These are phyloP conservation scores for Fusarium agapanthi DNA, from an alignment of 2,329 filamentous ascomycete genomes.

Conservation along the genomic window DNA sequence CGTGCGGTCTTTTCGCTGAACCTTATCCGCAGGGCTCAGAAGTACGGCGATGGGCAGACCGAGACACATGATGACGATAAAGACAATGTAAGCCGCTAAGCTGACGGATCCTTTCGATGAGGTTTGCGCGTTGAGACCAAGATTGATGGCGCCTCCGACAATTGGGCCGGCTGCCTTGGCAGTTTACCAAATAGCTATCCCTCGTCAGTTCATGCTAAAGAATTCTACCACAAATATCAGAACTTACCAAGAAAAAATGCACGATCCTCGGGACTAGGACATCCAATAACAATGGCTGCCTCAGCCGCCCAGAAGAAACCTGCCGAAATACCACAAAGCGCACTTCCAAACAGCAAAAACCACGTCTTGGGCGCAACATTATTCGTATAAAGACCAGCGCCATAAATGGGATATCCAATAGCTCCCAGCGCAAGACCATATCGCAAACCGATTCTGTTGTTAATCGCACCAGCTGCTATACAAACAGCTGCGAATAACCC, in stretches of 20 bases:
- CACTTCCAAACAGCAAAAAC: conserved; percentile 24
- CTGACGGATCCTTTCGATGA: conserved; percentile 11
- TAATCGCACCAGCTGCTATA: conserved; percentile 12
- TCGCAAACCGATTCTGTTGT: not conserved
- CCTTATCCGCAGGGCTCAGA: not conserved
- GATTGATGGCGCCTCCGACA: conserved; percentile 69
- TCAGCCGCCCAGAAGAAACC: conserved; percentile 49
- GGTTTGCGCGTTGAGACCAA: conserved; percentile 63
- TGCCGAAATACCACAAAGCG: conserved; percentile 54
- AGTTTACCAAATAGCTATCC: conserved; percentile 70
- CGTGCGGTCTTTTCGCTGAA: conserved; percentile 9
- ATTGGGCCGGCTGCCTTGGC: conserved; percentile 62
- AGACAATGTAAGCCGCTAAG: conserved; percentile 18
- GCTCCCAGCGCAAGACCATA: conserved; percentile 10
- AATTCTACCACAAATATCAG: fast-evolving
- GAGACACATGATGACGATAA: conserved; percentile 20
- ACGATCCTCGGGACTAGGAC: conserved; percentile 10
- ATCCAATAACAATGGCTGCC: conserved; percentile 50
- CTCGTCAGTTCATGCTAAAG: not conserved
- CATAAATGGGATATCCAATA: conserved; percentile 10
- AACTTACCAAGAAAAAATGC: conserved; percentile 15
- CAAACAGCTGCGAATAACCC: conserved; percentile 12
- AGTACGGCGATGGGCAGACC: not conserved
- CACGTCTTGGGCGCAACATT: conserved; percentile 38
- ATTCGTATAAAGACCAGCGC: conserved; percentile 15